Conservation (phyloP, 2,329 filamentous ascomycete species). For the Xylariaceae sp. region DNA sequence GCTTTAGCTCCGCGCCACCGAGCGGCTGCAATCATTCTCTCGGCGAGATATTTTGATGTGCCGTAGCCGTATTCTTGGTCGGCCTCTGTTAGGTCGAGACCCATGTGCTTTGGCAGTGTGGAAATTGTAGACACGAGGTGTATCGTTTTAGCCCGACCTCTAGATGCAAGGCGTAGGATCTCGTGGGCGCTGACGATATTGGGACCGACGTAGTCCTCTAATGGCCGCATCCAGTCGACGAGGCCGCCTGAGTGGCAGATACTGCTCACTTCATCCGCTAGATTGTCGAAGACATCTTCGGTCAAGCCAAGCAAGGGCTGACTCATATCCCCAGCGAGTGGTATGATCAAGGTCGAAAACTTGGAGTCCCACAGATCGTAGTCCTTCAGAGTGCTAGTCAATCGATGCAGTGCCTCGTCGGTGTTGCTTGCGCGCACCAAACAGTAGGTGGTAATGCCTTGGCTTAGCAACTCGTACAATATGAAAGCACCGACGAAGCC, state of each 20-base stretch:
- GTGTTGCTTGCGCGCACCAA: constrained; percentile 23
- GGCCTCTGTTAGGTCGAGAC: constrained; percentile 21
- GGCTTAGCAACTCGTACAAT: constrained; percentile 23
- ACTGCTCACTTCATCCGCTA: constrained; percentile 25
- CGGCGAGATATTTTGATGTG: constrained; percentile 28
- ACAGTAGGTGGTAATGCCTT: constrained; percentile 22
- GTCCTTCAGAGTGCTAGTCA: constrained; percentile 18
- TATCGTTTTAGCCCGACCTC: constrained; percentile 25
- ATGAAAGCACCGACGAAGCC: constrained; percentile 31
- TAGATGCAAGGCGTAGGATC: constrained; percentile 29
- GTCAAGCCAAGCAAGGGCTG: constrained; percentile 26
- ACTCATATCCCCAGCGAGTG: constrained; percentile 24
- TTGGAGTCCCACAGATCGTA: constrained; percentile 25
- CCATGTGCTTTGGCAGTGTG: constrained; percentile 28
- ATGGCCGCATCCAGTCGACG: constrained; percentile 31
- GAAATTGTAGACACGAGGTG: constrained; percentile 31
- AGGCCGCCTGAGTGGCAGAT: constrained; percentile 30
- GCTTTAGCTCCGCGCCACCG: constrained; percentile 28
- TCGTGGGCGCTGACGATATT: constrained; percentile 32
- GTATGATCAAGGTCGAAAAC: constrained; percentile 20
- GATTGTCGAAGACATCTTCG: constrained; percentile 22
- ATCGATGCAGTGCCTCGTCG: constrained; percentile 17
- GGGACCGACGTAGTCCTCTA: constrained; percentile 30
- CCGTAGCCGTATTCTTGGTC: constrained; percentile 30
- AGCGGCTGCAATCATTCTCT: constrained; percentile 26